Percentiles rank a stretch among this genome's conserved stretches.
Evolutionary conservation across 73 alveolate species (phyloP).

Genomic region (Durusdinium trenchii): DNA sequence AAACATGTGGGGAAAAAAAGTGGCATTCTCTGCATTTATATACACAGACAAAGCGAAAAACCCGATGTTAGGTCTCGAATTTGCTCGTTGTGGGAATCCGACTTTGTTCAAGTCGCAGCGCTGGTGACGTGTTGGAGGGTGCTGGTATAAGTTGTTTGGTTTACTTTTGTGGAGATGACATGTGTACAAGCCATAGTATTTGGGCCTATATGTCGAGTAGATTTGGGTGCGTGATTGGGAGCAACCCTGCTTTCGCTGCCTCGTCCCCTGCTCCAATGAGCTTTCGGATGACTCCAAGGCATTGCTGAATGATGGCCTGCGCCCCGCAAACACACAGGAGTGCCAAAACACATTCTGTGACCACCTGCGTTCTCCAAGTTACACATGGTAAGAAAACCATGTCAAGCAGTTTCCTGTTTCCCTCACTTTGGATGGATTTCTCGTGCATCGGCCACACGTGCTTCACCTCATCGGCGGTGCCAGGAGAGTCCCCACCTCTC

Average conservation of each 20-base stretch:
- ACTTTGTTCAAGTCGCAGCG: too few relatives aligned
- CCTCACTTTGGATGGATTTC: background rate
- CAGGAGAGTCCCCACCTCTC: background rate
- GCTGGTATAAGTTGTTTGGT: too few relatives aligned
- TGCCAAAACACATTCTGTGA: background rate
- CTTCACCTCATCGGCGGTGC: too few relatives aligned
- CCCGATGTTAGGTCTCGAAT: too few relatives aligned
- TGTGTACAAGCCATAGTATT: too few relatives aligned
- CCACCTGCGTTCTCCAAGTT: too few relatives aligned
- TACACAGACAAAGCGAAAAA: background rate
- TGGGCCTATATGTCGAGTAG: too few relatives aligned
- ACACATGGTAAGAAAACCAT: too few relatives aligned
- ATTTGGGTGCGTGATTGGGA: too few relatives aligned
- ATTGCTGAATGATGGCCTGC: conserved; percentile 60
- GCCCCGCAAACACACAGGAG: background rate
- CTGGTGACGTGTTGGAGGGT: too few relatives aligned
- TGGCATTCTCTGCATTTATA: background rate
- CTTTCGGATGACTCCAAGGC: conserved; percentile 75
- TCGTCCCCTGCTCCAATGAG: conserved; percentile 78
- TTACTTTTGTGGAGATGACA: too few relatives aligned
- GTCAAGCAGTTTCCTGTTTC: background rate
- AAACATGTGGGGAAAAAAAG: background rate
- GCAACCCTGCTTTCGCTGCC: conserved; percentile 11
- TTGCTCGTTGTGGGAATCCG: too few relatives aligned
- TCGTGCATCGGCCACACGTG: background rate